Conservation (phyloP, 2,329 filamentous ascomycete genomes). For the Claviceps capensis region DNA sequence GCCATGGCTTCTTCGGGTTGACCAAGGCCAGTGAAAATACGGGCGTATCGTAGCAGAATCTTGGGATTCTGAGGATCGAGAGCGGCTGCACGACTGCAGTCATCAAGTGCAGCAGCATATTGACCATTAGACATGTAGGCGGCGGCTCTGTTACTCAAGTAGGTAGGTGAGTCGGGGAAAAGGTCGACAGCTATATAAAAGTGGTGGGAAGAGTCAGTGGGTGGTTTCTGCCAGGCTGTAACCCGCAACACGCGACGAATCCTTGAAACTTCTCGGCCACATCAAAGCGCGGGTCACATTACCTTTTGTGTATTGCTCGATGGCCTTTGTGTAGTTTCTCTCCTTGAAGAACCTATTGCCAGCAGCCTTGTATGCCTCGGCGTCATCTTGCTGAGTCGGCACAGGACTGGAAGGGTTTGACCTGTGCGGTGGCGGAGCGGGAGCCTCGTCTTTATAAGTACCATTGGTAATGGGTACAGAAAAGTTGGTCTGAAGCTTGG, state of each 20-base stretch:
- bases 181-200: constrained; percentile 61
- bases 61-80: constrained; percentile 79
- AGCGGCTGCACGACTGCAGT: constrained; percentile 70
- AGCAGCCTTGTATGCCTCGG: constrained; percentile 80
- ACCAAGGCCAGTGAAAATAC: constrained; percentile 80
- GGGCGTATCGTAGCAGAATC: constrained; percentile 73
- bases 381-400: constrained; percentile 51
- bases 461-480: constrained; percentile 39
- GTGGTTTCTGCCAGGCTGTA: background rate
- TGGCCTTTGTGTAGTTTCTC: constrained; percentile 74
- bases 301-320: constrained; percentile 94
- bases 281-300: constrained; percentile 12
- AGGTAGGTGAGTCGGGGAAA: constrained; percentile 74
- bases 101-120: constrained; percentile 69
- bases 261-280: background rate
- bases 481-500: constrained; percentile 30
- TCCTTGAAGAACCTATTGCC: constrained; percentile 98
- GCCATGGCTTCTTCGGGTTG: constrained; percentile 75
- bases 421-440: constrained; percentile 59
- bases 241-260: background rate
- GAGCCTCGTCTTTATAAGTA: constrained; percentile 32
- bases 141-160: constrained; percentile 87
- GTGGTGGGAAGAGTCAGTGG: background rate
- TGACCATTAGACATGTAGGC: constrained; percentile 81
- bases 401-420: constrained; percentile 47